These are phyloP conservation scores for Sclerotinia minor DNA, from an alignment of 2,329 filamentous ascomycete species.

Conservation along the genomic window DNA sequence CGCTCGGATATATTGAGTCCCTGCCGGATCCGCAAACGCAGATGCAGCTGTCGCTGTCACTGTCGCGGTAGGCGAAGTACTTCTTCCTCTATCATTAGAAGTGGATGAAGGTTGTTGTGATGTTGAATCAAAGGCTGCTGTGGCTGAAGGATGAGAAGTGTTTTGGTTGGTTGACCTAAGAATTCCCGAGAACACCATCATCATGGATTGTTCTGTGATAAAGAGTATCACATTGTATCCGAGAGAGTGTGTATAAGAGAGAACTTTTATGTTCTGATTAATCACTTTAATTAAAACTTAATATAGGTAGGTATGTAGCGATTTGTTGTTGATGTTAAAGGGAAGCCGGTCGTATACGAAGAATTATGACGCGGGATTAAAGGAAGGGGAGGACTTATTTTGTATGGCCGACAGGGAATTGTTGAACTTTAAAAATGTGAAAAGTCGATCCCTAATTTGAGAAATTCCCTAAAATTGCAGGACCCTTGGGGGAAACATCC, in stretches of 20 bases:
- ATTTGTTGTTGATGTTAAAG: conserved; percentile 15
- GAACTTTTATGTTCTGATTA: not conserved
- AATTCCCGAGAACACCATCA: conserved; percentile 53
- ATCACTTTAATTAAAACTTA: not conserved
- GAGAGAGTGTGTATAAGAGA: not conserved
- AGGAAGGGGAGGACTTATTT: not conserved
- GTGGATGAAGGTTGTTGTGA: conserved; percentile 30
- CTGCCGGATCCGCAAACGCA: conserved; percentile 24
- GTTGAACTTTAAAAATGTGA: conserved; percentile 10
- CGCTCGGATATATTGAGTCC: conserved; percentile 53
- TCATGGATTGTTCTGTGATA: conserved; percentile 37
- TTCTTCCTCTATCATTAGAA: conserved; percentile 28
- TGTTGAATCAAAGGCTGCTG: conserved; percentile 32
- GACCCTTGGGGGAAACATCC: not conserved
- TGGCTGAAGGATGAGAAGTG: conserved; percentile 30
- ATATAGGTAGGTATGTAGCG: not conserved
- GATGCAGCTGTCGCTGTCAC: no score
- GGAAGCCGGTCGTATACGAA: not conserved
- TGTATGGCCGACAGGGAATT: not conserved
- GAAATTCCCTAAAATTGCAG: not conserved
- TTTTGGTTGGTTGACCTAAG: conserved; percentile 48
- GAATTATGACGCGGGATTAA: conserved; percentile 16
- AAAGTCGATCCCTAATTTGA: not conserved
- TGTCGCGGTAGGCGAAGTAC: conserved; percentile 38
- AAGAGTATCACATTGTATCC: conserved; percentile 26